These are phyloP conservation scores for Straminergon stramineum DNA, from an alignment of 225 moss, liverwort and hornwort species.

Conservation along the genomic window DNA sequence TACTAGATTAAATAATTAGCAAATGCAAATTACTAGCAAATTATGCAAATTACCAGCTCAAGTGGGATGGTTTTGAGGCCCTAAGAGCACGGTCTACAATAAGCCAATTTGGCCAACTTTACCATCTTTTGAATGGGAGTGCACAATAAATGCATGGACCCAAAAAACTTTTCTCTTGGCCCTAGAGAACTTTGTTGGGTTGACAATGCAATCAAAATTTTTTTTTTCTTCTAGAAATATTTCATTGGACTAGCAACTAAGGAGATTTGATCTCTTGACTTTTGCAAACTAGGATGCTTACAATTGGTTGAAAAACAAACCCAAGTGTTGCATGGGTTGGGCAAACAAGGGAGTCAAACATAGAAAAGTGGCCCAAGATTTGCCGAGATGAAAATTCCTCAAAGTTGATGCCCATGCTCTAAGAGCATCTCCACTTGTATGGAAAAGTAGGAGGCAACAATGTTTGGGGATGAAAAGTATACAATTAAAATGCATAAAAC, in stretches of 20 bases:
- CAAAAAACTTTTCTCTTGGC: accelerated
- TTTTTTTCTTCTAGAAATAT: neutral
- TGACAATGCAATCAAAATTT: accelerated
- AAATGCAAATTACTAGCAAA: too few species aligned
- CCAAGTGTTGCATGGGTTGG: neutral
- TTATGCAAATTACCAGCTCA: too few species aligned
- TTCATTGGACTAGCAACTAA: neutral
- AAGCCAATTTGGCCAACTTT: accelerated
- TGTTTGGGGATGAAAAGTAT: neutral
- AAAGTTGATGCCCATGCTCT: accelerated
- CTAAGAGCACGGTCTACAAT: neutral
- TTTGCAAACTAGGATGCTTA: neutral
- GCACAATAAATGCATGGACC: neutral
- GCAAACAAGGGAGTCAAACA: neutral
- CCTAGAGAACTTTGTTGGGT: accelerated
- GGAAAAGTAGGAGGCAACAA: accelerated
- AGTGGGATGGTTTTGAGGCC: neutral
- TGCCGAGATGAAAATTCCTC: accelerated
- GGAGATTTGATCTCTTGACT: too few species aligned
- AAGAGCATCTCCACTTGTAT: accelerated
- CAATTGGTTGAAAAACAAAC: neutral
- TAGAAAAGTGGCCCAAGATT: accelerated
- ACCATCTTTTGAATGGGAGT: accelerated
- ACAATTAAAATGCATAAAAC: accelerated
- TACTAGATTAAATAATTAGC: neutral